Percentiles rank a stretch among this genome's conserved stretches.
phyloP scores from a whole-genome alignment of 1,139 yeast genomes.

The Geotrichum fermentans region DNA sequence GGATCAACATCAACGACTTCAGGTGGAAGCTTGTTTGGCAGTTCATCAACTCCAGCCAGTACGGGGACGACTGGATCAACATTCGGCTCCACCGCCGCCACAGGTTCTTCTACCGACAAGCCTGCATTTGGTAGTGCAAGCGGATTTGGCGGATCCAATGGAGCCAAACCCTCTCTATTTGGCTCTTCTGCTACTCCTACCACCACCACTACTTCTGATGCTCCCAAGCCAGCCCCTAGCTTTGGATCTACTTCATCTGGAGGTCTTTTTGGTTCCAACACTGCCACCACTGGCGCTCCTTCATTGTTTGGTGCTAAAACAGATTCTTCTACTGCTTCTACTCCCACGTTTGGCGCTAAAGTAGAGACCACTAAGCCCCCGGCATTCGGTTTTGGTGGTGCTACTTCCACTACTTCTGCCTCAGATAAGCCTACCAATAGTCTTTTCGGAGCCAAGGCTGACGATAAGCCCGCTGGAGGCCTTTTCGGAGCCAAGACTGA shows the following conservation, averaged over 20 bases:
- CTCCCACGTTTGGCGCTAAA: slow-evolving; percentile 19
- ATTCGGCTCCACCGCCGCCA: slow-evolving; percentile 13
- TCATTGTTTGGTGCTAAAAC: slow-evolving; percentile 15
- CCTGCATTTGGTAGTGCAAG: slow-evolving; percentile 17
- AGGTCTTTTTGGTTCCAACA: slow-evolving; percentile 12
- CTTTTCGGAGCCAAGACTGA: slow-evolving; percentile 11
- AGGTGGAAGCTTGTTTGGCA: not conserved
- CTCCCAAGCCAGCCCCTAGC: too few relatives aligned
- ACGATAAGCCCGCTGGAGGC: slow-evolving; percentile 13
- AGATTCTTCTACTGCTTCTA: slow-evolving; percentile 14
- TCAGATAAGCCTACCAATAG: slow-evolving; percentile 21
- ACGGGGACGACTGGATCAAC: not conserved
- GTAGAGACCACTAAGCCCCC: not conserved
- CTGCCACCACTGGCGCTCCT: not conserved
- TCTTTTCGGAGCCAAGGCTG: slow-evolving; percentile 21
- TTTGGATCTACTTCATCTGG: slow-evolving; percentile 4
- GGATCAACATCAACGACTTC: not conserved
- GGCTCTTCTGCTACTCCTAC: not conserved
- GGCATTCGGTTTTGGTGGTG: not conserved
- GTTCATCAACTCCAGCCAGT: not conserved
- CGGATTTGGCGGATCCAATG: slow-evolving; percentile 18
- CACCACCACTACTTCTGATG: slow-evolving; percentile 2
- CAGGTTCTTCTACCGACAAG: slow-evolving; percentile 15
- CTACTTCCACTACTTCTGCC: slow-evolving; percentile 8
- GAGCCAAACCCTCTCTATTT: slow-evolving; percentile 2